Evolutionary conservation across 1,284 basidiomycete genomes (phyloP).

Genomic region (Quambalaria eucalypti): DNA sequence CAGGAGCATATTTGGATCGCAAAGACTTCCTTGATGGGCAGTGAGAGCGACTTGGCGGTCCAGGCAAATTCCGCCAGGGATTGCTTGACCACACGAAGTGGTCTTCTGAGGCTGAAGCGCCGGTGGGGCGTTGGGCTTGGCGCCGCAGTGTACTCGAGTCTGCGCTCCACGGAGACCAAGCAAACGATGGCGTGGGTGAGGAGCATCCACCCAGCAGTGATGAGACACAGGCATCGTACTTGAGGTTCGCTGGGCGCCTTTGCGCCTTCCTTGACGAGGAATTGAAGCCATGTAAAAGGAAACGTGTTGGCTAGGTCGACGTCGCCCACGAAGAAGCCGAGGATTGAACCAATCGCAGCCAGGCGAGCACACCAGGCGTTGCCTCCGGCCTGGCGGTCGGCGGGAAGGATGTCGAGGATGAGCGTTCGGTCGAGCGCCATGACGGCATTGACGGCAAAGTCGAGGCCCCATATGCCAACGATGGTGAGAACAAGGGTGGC

Average conservation of each 20-base stretch:
- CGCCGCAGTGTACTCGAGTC: neutral
- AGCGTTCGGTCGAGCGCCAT: slow-evolving; percentile 88
- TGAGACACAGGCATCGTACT: neutral
- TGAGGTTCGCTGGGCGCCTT: neutral
- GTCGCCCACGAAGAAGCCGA: slow-evolving; percentile 68
- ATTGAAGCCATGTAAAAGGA: neutral
- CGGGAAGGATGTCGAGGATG: slow-evolving; percentile 59
- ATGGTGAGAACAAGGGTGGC: slow-evolving; percentile 66
- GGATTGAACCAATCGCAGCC: slow-evolving; percentile 34
- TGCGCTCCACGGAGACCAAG: neutral
- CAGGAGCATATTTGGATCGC: slow-evolving; percentile 77
- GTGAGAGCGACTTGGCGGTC: slow-evolving; percentile 23
- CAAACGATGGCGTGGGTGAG: neutral
- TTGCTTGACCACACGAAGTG: neutral
- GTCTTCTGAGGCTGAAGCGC: neutral
- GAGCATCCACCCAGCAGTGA: neutral
- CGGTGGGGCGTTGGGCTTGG: neutral
- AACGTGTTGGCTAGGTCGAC: slow-evolving; percentile 41
- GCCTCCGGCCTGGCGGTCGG: neutral
- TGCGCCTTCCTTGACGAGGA: neutral
- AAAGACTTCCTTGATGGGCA: slow-evolving; percentile 53
- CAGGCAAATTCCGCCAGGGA: slow-evolving; percentile 15
- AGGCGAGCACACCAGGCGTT: slow-evolving; percentile 9
- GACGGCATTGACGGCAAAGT: slow-evolving; percentile 82
- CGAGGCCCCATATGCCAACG: slow-evolving; percentile 79